Conservation (phyloP, 2,329 filamentous ascomycete species). For the Myriosclerotinia scirpicola region DNA sequence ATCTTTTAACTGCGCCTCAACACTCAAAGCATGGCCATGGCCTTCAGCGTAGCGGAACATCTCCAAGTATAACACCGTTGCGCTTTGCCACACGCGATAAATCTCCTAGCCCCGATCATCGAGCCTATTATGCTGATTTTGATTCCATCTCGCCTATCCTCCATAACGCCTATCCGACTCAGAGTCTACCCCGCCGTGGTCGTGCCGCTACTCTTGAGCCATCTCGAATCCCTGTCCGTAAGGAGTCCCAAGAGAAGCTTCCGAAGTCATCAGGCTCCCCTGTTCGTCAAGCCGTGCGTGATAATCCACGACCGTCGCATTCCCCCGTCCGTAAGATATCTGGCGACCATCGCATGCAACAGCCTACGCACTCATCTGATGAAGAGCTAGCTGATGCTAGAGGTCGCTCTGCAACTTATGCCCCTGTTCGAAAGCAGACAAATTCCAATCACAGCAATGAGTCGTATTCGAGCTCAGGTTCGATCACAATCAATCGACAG, state of each 20-base stretch:
- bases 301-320: not conserved
- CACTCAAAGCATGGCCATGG: constrained; percentile 19
- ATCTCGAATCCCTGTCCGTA: not conserved
- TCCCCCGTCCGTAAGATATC: constrained; percentile 11
- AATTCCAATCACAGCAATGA: constrained; percentile 5
- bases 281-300: constrained; percentile 2
- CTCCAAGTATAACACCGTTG: constrained; percentile 25
- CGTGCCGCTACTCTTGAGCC: constrained; percentile 9
- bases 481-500: constrained; percentile 22
- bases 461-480: constrained; percentile 11
- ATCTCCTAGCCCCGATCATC: not conserved
- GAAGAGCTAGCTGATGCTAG: not conserved
- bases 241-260: not conserved
- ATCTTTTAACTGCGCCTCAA: constrained; percentile 5
- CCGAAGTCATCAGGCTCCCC: constrained; percentile 9
- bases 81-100: constrained; percentile 4
- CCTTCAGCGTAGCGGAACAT: constrained; percentile 29
- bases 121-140: not conserved
- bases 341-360: not conserved
- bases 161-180: not conserved
- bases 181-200: constrained; percentile 1
- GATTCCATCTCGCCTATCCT: constrained; percentile 17
- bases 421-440: not conserved
- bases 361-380: constrained; percentile 5
- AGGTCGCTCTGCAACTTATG: constrained; percentile 2